A percentile compares a stretch with the other conserved stretches of the same genome.
Conservation (phyloP, 2,329 filamentous ascomycete genomes). For the Colletotrichum sp. region DNA sequence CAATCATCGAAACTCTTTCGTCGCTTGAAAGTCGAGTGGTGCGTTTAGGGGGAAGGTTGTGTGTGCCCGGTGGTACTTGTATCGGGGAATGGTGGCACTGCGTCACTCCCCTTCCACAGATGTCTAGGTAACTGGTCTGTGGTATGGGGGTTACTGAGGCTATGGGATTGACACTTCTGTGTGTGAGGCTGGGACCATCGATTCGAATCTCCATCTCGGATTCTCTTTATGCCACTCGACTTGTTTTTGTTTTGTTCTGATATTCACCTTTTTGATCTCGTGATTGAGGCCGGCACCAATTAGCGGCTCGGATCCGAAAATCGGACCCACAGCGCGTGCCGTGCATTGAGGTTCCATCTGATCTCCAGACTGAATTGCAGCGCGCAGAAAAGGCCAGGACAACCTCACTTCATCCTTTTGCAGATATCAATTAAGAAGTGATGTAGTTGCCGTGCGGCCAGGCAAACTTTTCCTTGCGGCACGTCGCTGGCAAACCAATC, state of each 20-base stretch:
- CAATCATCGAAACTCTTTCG: too few species aligned
- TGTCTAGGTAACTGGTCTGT: not conserved
- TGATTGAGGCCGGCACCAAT: not conserved
- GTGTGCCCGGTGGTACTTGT: fast-evolving
- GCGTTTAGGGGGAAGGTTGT: fast-evolving
- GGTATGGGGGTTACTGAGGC: not conserved
- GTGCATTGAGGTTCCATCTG: not conserved
- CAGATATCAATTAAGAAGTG: too few species aligned
- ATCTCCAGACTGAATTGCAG: not conserved
- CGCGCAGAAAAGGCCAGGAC: too few species aligned
- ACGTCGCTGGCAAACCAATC: too few species aligned
- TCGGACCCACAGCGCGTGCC: not conserved
- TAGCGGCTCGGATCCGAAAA: not conserved
- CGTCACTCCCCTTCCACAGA: not conserved
- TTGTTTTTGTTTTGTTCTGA: too few species aligned
- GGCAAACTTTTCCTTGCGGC: too few species aligned
- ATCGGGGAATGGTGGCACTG: not conserved
- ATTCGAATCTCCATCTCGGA: not conserved
- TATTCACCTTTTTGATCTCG: not conserved
- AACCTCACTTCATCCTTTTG: too few species aligned
- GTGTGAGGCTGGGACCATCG: not conserved
- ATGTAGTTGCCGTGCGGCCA: fast-evolving
- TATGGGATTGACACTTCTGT: not conserved
- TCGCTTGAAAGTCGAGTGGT: not conserved
- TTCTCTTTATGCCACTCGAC: not conserved